Base-by-base conservation (phyloP, 305 asterid genomes). In the Fraxinus sp. region DNA sequence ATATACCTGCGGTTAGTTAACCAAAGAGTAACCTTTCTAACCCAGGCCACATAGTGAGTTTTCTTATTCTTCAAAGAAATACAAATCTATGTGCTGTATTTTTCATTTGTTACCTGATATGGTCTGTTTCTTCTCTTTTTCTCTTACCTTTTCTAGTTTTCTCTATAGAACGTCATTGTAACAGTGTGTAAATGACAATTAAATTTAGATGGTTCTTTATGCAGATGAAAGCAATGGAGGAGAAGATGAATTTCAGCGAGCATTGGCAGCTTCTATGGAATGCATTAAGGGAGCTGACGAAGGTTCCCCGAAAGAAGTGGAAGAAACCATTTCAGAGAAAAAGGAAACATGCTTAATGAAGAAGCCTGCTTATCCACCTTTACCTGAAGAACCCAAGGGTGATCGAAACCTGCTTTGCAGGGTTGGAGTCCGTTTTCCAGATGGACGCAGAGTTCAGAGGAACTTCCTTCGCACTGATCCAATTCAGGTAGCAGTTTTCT, bases 351-450 rank as follows among this genome's bases (percentile, higher is more conserved):
- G n/a, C 43, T 4, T 35, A 57, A 49, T 35, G 80, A 86, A 91
- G 84, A 87, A 86, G 87, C 97, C 89, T 82, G 82, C 82, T 79
- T 96, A 91, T 91, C 93, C 91, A 76, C 92, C 98, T 36, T 84
- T 96, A 43, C 98, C 98, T n/a, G 98, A 92, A 89, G 98, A 96
- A 86, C 98, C 98, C 68, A 94, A 90, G 83, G 94, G 84, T 81
- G 98, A 92, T 75, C 86, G 89, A 81, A 90, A 83, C 84, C 87
- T 92, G 55, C 92, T 93, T 78, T 96, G 98, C 89, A 92, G 91
- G 84, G 93, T 96, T 62, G 96, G 98, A 55, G 89, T 96, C 46
- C 98, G 98, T 82, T 97, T 96, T 41, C 99, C 99, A 78, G 95
- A 92, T 90, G 99, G 99, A 39, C 97, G 92, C 80, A 92, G 99